A percentile compares a stretch with the other conserved stretches of the same genome.
Conservation (phyloP, 441 rosid species). For the Populus trichocarpa region DNA sequence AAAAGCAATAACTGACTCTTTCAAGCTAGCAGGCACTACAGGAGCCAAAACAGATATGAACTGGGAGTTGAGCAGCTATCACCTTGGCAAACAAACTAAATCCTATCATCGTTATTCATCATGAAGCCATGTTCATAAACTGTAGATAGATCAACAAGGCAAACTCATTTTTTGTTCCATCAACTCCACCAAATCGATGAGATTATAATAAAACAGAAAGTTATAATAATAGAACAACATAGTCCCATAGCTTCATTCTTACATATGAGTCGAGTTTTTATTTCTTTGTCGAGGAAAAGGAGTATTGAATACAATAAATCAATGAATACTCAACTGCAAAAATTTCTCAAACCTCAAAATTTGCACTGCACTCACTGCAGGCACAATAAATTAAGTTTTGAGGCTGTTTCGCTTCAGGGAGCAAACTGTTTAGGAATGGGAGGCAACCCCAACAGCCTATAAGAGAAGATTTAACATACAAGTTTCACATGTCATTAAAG, state of each 20-base stretch:
- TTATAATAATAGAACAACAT: background rate
- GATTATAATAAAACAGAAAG: background rate
- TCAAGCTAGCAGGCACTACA: too few species aligned
- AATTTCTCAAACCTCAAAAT: constrained; percentile 3
- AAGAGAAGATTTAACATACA: constrained; percentile 15
- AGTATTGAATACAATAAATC: background rate
- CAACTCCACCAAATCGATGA: background rate
- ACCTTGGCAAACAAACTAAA: too few species aligned
- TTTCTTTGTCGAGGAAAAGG: background rate
- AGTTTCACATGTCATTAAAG: constrained; percentile 4
- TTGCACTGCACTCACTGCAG: background rate
- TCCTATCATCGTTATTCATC: too few species aligned
- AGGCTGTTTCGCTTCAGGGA: constrained; percentile 19
- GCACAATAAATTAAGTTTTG: background rate
- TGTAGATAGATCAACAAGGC: background rate
- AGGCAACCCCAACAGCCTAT: constrained; percentile 13
- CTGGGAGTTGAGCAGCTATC: background rate
- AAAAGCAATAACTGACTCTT: constrained; percentile 5
- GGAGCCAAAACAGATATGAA: background rate
- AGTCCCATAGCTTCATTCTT: background rate
- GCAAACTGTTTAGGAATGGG: constrained; percentile 13
- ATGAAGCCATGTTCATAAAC: too few species aligned
- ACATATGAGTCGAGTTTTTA: background rate
- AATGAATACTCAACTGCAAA: background rate
- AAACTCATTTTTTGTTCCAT: too few species aligned